Evolutionary conservation across 2,329 filamentous ascomycete genomes (phyloP).

Genomic region (Aspergillus nomiae): DNA sequence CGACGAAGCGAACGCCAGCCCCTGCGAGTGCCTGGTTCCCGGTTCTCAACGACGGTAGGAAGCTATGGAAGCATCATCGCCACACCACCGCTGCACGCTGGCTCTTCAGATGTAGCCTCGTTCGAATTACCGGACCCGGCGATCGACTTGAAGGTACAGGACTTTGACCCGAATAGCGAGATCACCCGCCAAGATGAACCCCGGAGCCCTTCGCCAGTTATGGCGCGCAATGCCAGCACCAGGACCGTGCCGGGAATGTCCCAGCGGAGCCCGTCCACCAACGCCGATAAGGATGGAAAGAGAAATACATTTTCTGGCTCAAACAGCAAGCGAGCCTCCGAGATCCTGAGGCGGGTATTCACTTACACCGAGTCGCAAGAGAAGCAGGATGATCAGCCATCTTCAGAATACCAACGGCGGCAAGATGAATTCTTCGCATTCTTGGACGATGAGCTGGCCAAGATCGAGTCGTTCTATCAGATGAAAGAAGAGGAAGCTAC

Average conservation of each 20-base stretch:
- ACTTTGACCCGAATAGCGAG: slow-evolving; percentile 18
- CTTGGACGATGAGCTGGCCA: slow-evolving; percentile 80
- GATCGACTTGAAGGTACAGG: slow-evolving; percentile 46
- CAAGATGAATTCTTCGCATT: slow-evolving; percentile 87
- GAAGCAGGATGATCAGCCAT: slow-evolving; percentile 54
- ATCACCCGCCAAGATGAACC: slow-evolving; percentile 18
- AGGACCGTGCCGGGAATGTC: slow-evolving; percentile 8
- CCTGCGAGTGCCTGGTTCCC: slow-evolving; percentile 35
- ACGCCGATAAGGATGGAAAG: slow-evolving; percentile 16
- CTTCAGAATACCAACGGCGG: slow-evolving; percentile 66
- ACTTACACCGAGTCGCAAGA: slow-evolving; percentile 42
- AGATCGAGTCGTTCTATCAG: slow-evolving; percentile 88
- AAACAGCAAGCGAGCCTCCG: slow-evolving; percentile 24
- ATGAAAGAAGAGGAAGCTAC: slow-evolving; percentile 85
- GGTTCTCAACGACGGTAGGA: slow-evolving; percentile 42
- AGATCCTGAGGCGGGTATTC: slow-evolving; percentile 44
- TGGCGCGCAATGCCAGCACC: slow-evolving; percentile 21
- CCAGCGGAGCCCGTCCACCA: slow-evolving; percentile 13
- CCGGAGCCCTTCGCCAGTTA: slow-evolving; percentile 29
- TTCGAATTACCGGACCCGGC: slow-evolving; percentile 66
- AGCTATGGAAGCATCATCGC: slow-evolving; percentile 67
- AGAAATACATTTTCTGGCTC: slow-evolving; percentile 29
- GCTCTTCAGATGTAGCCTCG: slow-evolving; percentile 46
- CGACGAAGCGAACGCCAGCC: slow-evolving; percentile 41
- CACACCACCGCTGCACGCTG: slow-evolving; percentile 48